phyloP scores from a whole-genome alignment of 768 basidiomycete species.

The Kwoniella europaea region DNA sequence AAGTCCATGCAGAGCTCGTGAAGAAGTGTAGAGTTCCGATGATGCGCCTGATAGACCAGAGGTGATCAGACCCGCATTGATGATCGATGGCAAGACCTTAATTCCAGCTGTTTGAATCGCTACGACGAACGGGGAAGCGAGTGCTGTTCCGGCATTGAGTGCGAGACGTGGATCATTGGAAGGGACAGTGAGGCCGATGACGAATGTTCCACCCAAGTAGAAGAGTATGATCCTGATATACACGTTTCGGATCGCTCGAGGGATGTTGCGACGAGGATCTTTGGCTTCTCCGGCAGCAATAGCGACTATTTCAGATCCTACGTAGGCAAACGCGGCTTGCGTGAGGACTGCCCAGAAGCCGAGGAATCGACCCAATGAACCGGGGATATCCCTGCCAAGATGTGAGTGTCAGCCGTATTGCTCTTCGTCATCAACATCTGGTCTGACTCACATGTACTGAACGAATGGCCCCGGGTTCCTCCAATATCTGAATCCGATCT shows the following conservation, averaged over 20 bases:
- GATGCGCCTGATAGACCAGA: constrained; percentile 12
- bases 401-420: no score
- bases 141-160: constrained; percentile 59
- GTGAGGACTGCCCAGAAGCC: constrained; percentile 21
- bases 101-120: constrained; percentile 74
- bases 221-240: constrained; percentile 79
- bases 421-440: no score
- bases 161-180: constrained; percentile 61
- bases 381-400: constrained; percentile 1
- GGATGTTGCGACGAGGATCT: constrained; percentile 73
- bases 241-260: constrained; percentile 70
- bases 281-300: constrained; percentile 67
- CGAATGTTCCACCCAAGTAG: constrained; percentile 63
- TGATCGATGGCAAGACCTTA: constrained; percentile 60
- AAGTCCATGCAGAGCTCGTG: constrained; percentile 6
- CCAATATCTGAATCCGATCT: constrained; percentile 22
- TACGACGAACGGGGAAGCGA: constrained; percentile 81
- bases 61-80: constrained; percentile 26
- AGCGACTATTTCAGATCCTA: constrained; percentile 87
- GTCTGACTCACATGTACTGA: neutral
- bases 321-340: constrained; percentile 51
- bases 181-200: constrained; percentile 73
- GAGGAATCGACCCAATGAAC: constrained; percentile 14
- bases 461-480: constrained; percentile 12
- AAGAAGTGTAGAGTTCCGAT: constrained; percentile 2